These are phyloP conservation scores for Fusarium circinatum DNA, from an alignment of 2,329 filamentous ascomycete species.

Conservation along the genomic window DNA sequence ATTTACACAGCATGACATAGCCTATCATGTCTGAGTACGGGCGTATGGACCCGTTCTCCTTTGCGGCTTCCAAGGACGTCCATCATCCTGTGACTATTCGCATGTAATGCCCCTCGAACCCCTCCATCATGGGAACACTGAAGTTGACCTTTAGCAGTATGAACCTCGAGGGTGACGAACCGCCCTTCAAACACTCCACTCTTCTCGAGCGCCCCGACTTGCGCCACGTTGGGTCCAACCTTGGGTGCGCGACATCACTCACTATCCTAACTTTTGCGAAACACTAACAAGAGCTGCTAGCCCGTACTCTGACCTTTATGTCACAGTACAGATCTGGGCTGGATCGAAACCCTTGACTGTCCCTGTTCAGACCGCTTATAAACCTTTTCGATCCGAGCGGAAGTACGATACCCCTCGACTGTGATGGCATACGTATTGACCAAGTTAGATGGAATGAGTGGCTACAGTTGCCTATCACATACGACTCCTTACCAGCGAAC, in stretches of 20 bases:
- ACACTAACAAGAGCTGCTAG: conserved; percentile 56
- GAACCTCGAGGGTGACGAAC: conserved; percentile 59
- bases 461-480: conserved; percentile 86
- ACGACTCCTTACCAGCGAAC: conserved; percentile 82
- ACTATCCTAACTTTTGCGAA: neutral
- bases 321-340: conserved; percentile 93
- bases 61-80: conserved; percentile 88
- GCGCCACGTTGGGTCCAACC: conserved; percentile 87
- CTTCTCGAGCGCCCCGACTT: conserved; percentile 82
- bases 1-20: conserved; percentile 43
- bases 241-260: conserved; percentile 61
- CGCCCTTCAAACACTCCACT: conserved; percentile 66
- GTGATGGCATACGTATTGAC: conserved; percentile 14
- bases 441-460: conserved; percentile 87
- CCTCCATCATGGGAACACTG: neutral
- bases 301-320: conserved; percentile 86
- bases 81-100: conserved; percentile 76
- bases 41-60: conserved; percentile 93
- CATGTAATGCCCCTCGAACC: conserved; percentile 57
- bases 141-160: conserved; percentile 50
- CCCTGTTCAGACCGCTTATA: conserved; percentile 91
- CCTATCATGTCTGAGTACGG: conserved; percentile 52
- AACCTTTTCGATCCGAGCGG: conserved; percentile 81
- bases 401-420: conserved; percentile 54
- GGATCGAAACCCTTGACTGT: conserved; percentile 95